These are phyloP conservation scores for Aphanomyces cochlioides DNA, from an alignment of 352 stramenopile species.

Conservation along the genomic window DNA sequence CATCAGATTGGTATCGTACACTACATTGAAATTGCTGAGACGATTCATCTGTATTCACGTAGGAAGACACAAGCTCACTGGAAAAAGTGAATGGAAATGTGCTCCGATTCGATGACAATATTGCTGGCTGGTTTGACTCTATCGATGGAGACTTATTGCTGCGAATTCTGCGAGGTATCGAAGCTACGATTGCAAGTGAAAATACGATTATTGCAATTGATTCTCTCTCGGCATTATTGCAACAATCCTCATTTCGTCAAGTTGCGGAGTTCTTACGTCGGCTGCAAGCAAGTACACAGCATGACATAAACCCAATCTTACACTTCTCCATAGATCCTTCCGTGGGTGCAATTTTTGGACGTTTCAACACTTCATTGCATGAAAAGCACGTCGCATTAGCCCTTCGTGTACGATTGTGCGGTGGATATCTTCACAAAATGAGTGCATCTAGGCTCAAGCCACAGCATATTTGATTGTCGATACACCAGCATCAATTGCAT, in stretches of 20 bases:
- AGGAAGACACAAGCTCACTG: background rate
- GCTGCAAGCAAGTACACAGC: conserved; percentile 33
- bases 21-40: background rate
- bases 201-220: conserved; percentile 59
- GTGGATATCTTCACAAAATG: conserved; percentile 38
- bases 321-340: background rate
- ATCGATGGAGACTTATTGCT: background rate
- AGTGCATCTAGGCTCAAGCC: conserved; percentile 49
- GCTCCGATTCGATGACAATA: conserved; percentile 9
- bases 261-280: conserved; percentile 46
- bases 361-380: conserved; percentile 20
- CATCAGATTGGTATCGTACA: conserved; percentile 5
- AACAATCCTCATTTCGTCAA: conserved; percentile 43
- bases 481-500: conserved; percentile 46
- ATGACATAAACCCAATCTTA: background rate
- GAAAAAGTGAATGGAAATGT: background rate
- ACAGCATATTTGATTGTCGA: conserved; percentile 57
- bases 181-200: background rate
- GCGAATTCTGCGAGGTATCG: background rate
- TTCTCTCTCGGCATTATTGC: conserved; percentile 58
- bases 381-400: background rate
- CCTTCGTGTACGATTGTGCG: background rate
- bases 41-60: background rate
- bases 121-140: conserved; percentile 13
- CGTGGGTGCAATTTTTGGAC: background rate